phyloP scores from a whole-genome alignment of 2,329 filamentous ascomycete species.

The Seiridium unicorne region DNA sequence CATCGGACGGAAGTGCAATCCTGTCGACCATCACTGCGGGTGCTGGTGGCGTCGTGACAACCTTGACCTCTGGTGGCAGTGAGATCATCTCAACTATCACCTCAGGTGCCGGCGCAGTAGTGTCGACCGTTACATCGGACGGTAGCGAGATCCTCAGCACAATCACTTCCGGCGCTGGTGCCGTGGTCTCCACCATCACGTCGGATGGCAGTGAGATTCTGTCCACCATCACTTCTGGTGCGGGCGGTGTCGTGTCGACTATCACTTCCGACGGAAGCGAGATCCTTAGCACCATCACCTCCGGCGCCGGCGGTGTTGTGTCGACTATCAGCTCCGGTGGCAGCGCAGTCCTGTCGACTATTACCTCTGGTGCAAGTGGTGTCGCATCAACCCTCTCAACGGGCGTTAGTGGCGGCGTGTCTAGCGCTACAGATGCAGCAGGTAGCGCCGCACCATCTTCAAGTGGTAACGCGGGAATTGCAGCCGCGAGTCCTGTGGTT shows the following conservation, averaged over 20 bases:
- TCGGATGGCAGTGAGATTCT: conserved; percentile 1
- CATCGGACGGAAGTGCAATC: not conserved
- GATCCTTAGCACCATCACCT: conserved; percentile 5
- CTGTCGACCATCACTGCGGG: conserved; percentile 5
- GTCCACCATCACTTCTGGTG: conserved; percentile 5
- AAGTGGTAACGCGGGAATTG: not conserved
- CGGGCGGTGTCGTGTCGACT: not conserved
- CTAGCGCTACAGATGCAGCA: conserved; percentile 6
- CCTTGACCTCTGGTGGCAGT: not conserved
- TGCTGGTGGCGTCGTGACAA: not conserved
- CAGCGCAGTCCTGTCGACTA: conserved; percentile 2
- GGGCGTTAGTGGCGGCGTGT: conserved; percentile 1
- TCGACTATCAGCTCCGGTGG: conserved; percentile 2
- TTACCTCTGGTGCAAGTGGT: conserved; percentile 3
- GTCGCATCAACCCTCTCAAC: conserved; percentile 3
- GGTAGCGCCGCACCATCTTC: not conserved
- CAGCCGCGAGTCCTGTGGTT: not conserved
- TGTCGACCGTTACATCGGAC: conserved; percentile 3
- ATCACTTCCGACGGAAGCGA: conserved; percentile 2
- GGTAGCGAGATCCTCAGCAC: not conserved
- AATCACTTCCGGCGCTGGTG: conserved; percentile 4
- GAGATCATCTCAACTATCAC: not conserved
- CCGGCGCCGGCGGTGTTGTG: conserved; percentile 5
- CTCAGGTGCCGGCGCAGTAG: not conserved
- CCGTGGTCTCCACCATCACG: conserved; percentile 1